A percentile compares a stretch with the other conserved stretches of the same genome.
Conservation (phyloP, 2,329 filamentous ascomycete species). For the Phyllosticta citribraziliensis region DNA sequence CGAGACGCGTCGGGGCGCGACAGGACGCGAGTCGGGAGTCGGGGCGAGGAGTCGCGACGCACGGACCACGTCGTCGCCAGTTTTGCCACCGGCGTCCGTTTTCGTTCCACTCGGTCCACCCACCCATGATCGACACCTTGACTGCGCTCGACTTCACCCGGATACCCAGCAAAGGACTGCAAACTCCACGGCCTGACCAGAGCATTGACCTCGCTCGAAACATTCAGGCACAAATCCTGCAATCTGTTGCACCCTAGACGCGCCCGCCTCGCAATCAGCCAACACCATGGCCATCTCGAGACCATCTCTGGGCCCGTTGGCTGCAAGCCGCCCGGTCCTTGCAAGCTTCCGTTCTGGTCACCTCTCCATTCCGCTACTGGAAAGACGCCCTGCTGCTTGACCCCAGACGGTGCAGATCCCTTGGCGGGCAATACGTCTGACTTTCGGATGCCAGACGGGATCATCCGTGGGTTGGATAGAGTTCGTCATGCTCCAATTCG, state of each 20-base stretch:
- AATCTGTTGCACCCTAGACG: neutral
- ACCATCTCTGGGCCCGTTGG: neutral
- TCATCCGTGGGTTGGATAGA: neutral
- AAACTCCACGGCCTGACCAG: neutral
- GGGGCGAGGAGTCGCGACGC: neutral
- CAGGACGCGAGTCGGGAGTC: conserved; percentile 1
- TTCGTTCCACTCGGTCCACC: no score
- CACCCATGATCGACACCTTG: no score
- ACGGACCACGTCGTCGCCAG: no score
- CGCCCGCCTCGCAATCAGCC: neutral
- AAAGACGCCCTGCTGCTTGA: neutral
- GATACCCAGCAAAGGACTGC: neutral
- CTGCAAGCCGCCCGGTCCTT: neutral
- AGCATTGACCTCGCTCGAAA: neutral
- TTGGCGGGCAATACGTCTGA: neutral
- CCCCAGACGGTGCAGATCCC: neutral
- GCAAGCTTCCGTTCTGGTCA: neutral
- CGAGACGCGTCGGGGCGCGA: neutral
- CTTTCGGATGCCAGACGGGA: neutral
- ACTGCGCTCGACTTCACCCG: neutral
- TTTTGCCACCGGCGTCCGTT: neutral
- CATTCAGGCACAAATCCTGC: neutral
- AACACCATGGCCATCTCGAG: neutral
- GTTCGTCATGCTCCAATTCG: neutral
- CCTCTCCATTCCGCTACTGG: neutral